Percentiles rank a stretch among this genome's conserved stretches.
These are phyloP conservation scores for Termitomyces sp. DNA, from an alignment of 768 basidiomycete species.

Conservation along the genomic window DNA sequence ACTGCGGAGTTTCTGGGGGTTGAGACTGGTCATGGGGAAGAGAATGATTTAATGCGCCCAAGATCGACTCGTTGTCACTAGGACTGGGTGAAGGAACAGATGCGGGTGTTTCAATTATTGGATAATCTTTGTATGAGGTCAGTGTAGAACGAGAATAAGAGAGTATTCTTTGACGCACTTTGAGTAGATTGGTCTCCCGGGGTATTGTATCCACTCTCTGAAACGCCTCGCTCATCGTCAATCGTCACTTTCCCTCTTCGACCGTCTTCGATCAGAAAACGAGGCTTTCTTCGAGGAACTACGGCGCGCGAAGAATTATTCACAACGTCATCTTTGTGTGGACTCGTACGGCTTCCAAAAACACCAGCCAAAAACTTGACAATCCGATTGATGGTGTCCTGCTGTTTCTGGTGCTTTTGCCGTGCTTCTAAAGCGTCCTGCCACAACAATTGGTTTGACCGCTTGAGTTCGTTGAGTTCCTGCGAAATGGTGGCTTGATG, in stretches of 20 bases:
- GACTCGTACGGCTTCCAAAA: conserved; percentile 56
- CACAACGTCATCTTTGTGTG: conserved; percentile 25
- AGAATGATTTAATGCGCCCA: neutral
- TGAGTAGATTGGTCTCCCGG: neutral
- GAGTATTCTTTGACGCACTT: conserved; percentile 8
- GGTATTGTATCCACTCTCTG: neutral
- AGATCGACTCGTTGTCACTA: conserved; percentile 9
- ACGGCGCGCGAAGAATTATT: conserved; percentile 33
- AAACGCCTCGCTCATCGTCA: conserved; percentile 35
- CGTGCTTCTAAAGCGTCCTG: conserved; percentile 78
- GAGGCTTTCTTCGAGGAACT: conserved; percentile 41
- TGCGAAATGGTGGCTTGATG: conserved; percentile 90
- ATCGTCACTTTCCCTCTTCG: conserved; percentile 30
- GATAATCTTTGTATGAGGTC: conserved; percentile 28
- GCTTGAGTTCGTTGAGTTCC: conserved; percentile 84
- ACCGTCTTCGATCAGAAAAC: conserved; percentile 65
- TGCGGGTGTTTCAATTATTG: conserved; percentile 41
- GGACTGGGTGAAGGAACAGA: conserved; percentile 29
- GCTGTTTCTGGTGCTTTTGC: conserved; percentile 82
- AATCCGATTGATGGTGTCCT: conserved; percentile 94
- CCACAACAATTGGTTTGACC: conserved; percentile 88
- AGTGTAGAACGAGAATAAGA: conserved; percentile 10
- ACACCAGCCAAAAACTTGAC: conserved; percentile 92
- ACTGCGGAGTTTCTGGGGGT: neutral
- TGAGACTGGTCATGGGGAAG: neutral